Evolutionary conservation across 2,329 filamentous ascomycete species (phyloP).

Genomic region (Malbranchea cinnamomea): DNA sequence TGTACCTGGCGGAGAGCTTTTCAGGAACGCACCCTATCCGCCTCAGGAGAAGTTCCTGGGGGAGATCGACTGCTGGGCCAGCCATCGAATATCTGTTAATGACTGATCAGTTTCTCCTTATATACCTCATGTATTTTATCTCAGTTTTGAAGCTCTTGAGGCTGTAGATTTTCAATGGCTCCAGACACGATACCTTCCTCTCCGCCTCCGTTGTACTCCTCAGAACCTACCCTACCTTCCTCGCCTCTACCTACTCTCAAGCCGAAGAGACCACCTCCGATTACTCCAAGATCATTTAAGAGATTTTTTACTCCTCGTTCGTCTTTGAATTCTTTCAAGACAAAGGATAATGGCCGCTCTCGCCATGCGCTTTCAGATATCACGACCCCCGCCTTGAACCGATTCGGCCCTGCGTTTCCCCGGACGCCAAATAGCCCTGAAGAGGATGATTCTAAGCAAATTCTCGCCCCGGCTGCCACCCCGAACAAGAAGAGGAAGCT

Average conservation of each 20-base stretch:
- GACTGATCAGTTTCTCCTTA: conserved; percentile 6
- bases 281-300: conserved; percentile 37
- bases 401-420: conserved; percentile 27
- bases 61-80: neutral
- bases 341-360: conserved; percentile 22
- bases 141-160: conserved; percentile 4
- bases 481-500: conserved; percentile 33
- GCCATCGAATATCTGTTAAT: conserved; percentile 1
- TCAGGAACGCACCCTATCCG: no score
- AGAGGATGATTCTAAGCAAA: conserved; percentile 13
- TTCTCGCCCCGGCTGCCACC: conserved; percentile 20
- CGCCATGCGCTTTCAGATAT: conserved; percentile 32
- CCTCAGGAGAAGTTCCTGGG: neutral
- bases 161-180: no score
- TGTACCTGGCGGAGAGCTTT: neutral
- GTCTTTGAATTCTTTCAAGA: conserved; percentile 21
- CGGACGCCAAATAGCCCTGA: conserved; percentile 20
- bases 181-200: conserved; percentile 11
- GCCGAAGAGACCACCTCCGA: conserved; percentile 30
- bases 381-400: conserved; percentile 28
- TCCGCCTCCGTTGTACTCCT: conserved; percentile 8
- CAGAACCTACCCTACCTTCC: conserved; percentile 21
- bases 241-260: conserved; percentile 30
- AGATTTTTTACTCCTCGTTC: conserved; percentile 37
- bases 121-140: neutral